Evolutionary conservation across 495 filamentous ascomycete genomes (phyloP), one percentile per base, ranked within the genome.

Genomic region (Niebla homalea): DNA sequence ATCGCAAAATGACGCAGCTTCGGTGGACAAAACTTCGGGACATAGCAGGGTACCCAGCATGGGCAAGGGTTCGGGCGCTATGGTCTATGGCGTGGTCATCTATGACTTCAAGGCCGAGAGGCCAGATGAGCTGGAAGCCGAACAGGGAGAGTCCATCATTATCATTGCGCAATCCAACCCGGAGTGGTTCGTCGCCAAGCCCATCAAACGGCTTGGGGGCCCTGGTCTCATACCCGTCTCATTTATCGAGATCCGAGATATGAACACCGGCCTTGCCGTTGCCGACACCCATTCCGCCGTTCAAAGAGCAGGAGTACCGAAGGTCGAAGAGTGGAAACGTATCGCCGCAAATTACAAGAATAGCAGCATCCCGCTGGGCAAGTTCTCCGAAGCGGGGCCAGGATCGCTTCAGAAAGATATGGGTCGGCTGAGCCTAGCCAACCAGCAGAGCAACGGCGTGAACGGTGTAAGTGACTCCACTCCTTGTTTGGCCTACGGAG

Each of bases 341-440:
- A 95, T 96, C 88, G 92, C 92, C 10, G 89, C 88, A 20, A 89
- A 96, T 43, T 98, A 97, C 70, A 98, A 98, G 74, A 95, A 97
- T 62, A 94, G 88, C 66, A 96, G 90, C 66, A 97, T 97, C 62
- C 86, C 87, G 4, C 72, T 98, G 25, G 92, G 92, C 53, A 90
- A 89, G 60, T 85, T 97, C 44, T 88, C 94, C 54, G 73, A 73
- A 18, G 53, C 63, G 18, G 57, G 57, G 50, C 44, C 66, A 55
- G 39, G 61, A 55, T 67, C 73, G 0, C 58, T 83, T 43, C 78
- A 82, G 51, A 77, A 84, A 44, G 77, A 78, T 49, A 85, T 89
- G 79, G 85, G 87, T 50, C 72, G 85, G 20, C 79, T 92, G 81
- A 92, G 85, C 57, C 60, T 93, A 53, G 65, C 64, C 55, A 71